phyloP scores from a whole-genome alignment of 352 stramenopile species.

The Phytophthora pinifolia region DNA sequence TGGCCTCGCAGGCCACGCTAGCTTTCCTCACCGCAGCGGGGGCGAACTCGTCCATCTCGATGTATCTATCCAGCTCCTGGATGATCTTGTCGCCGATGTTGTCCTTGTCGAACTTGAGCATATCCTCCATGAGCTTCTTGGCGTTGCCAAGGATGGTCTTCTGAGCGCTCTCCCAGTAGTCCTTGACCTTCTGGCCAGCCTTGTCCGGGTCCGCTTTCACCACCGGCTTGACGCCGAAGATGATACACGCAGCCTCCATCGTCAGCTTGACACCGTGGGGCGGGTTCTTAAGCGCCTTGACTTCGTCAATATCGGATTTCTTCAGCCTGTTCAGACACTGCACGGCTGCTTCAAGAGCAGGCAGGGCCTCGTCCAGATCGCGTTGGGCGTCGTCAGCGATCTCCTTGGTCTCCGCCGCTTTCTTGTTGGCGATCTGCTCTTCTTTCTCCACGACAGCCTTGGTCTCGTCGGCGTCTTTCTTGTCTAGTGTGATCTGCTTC shows the following conservation, averaged over 20 bases:
- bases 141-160: slow-evolving; percentile 86
- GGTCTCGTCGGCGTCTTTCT: slow-evolving; percentile 90
- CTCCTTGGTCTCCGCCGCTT: slow-evolving; percentile 91
- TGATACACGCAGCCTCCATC: slow-evolving; percentile 93
- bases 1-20: slow-evolving; percentile 90
- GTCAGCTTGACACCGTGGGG: slow-evolving; percentile 86
- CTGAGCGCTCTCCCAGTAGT: slow-evolving; percentile 89
- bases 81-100: slow-evolving; percentile 89
- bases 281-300: slow-evolving; percentile 89
- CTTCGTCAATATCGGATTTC: slow-evolving; percentile 94
- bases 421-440: slow-evolving; percentile 91
- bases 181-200: slow-evolving; percentile 88
- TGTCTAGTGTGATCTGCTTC: slow-evolving; percentile 93
- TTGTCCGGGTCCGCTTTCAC: slow-evolving; percentile 91
- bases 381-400: slow-evolving; percentile 92
- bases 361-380: slow-evolving; percentile 92
- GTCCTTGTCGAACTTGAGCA: slow-evolving; percentile 91
- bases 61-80: slow-evolving; percentile 87
- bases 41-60: slow-evolving; percentile 91
- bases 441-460: slow-evolving; percentile 91
- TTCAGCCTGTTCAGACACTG: slow-evolving; percentile 92
- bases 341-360: slow-evolving; percentile 90
- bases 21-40: slow-evolving; percentile 88
- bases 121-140: slow-evolving; percentile 90
- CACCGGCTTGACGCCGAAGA: slow-evolving; percentile 93